Percentiles rank a stretch among this genome's conserved stretches.
Evolutionary conservation across 2,329 filamentous ascomycete genomes (phyloP).

Genomic region (Botrytis fragariae): DNA sequence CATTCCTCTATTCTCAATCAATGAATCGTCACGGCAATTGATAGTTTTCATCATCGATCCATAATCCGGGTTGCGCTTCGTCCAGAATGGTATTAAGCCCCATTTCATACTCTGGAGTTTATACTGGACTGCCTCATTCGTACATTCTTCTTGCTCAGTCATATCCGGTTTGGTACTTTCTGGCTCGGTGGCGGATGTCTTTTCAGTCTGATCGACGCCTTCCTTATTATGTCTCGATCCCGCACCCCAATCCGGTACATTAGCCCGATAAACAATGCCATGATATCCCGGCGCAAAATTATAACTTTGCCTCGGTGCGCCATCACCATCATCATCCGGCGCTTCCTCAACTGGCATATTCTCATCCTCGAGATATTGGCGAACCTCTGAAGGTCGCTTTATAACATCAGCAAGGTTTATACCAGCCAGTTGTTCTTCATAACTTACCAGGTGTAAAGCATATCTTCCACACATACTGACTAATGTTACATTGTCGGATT

Average conservation of each 20-base stretch:
- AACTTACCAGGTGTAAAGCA: conserved; percentile 34
- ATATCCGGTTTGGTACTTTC: not conserved
- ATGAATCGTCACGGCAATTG: conserved; percentile 89
- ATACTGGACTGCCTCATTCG: conserved; percentile 53
- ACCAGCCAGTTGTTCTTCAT: not conserved
- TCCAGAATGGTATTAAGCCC: conserved; percentile 94
- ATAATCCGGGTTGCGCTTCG: conserved; percentile 77
- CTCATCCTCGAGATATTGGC: conserved; percentile 68
- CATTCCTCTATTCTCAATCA: conserved; percentile 74
- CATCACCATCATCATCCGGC: conserved; percentile 63
- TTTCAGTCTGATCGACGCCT: conserved; percentile 31
- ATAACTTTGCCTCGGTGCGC: conserved; percentile 68
- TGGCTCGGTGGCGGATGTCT: conserved; percentile 26
- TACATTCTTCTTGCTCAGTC: conserved; percentile 20
- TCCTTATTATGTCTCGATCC: conserved; percentile 39
- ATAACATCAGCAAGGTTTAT: conserved; percentile 10
- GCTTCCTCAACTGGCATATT: conserved; percentile 70
- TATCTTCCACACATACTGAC: conserved; percentile 39
- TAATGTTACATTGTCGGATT: conserved; percentile 8
- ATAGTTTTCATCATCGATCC: conserved; percentile 80
- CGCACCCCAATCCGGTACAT: conserved; percentile 61
- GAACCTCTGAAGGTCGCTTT: conserved; percentile 74
- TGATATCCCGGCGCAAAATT: conserved; percentile 90
- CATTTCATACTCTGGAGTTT: conserved; percentile 93
- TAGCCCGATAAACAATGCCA: conserved; percentile 82